Base-by-base conservation (phyloP, 1,284 basidiomycete genomes). In the Trametes pubescens region DNA sequence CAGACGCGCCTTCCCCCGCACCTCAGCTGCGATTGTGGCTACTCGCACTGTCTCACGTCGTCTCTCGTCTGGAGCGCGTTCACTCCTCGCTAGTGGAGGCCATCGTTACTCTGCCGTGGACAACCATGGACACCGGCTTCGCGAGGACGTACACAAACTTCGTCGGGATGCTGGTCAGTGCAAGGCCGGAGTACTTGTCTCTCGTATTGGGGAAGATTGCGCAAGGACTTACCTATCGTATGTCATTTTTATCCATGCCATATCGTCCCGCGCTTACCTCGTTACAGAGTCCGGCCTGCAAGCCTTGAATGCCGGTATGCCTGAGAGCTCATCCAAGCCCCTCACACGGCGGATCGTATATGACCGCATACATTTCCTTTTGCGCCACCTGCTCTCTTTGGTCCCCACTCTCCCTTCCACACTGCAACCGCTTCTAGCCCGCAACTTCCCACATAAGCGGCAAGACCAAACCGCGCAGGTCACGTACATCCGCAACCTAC, bases 371-470 rank as follows among this genome's bases (percentile, higher is more conserved):
- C 98, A 99, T 72, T 83, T 86, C 57, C 88, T 99, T 38, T 84
- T 99, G 32, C 86, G 86, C 26, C 93, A 96, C 72, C 82, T 99
- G 9, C 82, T 99, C 37, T 87, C 90, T 13, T 88, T 99, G 48
- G 90, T 99, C 29, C 98, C 96, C 13, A 98, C 95, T 0, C 81
- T 98, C 1, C 90, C 95, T 0, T 90, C 91, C 0, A 90, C 94
- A 11, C 82, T 99, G 2, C 90, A 93, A 66, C 94, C 96, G 0
- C 82, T 98, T 11, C 86, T 99, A 14, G 83, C 91, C 49, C 87
- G 87, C 51, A 83, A 93, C 72, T 97, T 99, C 73, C 98, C 98
- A 10, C 94, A 98, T 75, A 99, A 99, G 76, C 88, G 96, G 54
- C 95, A 98, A 71, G 86, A 86, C 47, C 89, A 91, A 66, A 81